Evolutionary conservation across 192 early-diverging fungal species (phyloP), one percentile per base, ranked within the genome.

Genomic region (Backusella sp.): DNA sequence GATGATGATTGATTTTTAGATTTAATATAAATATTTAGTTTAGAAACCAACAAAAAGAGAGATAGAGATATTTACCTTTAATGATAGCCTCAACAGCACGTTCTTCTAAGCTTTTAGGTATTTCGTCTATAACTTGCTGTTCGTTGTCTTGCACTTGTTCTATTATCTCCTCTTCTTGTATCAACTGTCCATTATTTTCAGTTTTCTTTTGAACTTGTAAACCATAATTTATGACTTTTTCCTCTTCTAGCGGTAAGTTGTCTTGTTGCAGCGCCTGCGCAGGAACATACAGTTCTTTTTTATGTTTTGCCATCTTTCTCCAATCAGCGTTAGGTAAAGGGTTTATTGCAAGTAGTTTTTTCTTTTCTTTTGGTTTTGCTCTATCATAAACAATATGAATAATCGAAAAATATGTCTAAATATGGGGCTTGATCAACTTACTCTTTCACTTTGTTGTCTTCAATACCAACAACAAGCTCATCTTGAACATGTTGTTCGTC

Each of bases 391-490:
- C 37, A 15, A 41, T 66, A 68, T 12, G 5, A 39, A 19, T 49
- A 34, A 7, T 39, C 15, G 26, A 39, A 39, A 39, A 39, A 32
- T 32, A 32, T 32, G 32, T 32, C 32, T 39, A 39, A 8, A 39
- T 11, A 39, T 8, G 0, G 37, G 0, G 37, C 2, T 39, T 39
- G 11, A 59, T 7, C 8, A 59, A 59, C 39, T 65, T 34, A 87
- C 84, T 79, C 80, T 59, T 81, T 73, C 30, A 83, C 74, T 66
- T 77, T 84, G 42, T 88, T 88, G 42, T 79, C 86, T 68, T 87
- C 86, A 11, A 88, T 72, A 14, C 86, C 87, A 44, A 72, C 42
- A 53, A 88, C 78, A 26, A 83, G 72, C 52, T 88, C 85, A 19
- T 79, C 80, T 41, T 77, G 66, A 1, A 74, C 73, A 11, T 76